Evolutionary conservation across 2,329 filamentous ascomycete species (phyloP), one percentile per base, ranked within the genome.

Genomic region (Monosporascus sp.): DNA sequence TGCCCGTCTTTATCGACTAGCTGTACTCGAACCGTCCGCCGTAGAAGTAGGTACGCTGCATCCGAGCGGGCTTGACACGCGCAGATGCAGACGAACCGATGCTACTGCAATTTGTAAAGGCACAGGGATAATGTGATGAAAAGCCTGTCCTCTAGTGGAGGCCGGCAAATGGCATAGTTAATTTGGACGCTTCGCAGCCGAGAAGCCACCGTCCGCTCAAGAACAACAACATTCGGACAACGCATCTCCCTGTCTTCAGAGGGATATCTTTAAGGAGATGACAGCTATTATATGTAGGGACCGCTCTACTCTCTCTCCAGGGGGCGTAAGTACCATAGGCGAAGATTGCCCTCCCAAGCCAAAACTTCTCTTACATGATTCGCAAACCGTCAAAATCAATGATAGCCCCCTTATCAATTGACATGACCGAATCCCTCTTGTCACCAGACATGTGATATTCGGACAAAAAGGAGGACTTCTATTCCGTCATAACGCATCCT

Each of bases 41-140:
- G 41, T 49, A 38, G 54, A 41, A 20, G 11, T 43, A 52, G 48
- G 27, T 48, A 52, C 57, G 55, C 47, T 43, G n/a, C 52, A 57
- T 53, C 8, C 7, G 54, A 48, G 47, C 50, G 38, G 48, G 44
- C 50, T 50, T 54, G 57, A 54, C 54, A 51, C 49, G 20, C 56
- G 45, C 52, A 59, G 46, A 48, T 43, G 38, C 39, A 43, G 25
- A 51, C 43, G 43, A 24, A 31, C 43, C 22, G 20, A 46, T 8
- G 38, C 18, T 18, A 41, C 3, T 5, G 5, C 38, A 20, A 11
- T 7, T 11, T 41, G 6, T 22, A 17, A 37, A 27, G 31, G n/a
- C 11, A 8, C 14, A 18, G 5, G 36, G 7, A 22, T 27, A 49
- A 14, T 7, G 31, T 37, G n/a, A 37, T n/a, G 18, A 25, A 46